Percentiles rank a stretch among this genome's conserved stretches.
Evolutionary conservation across 73 alveolate genomes (phyloP).

Genomic region (Stentor coeruleus): DNA sequence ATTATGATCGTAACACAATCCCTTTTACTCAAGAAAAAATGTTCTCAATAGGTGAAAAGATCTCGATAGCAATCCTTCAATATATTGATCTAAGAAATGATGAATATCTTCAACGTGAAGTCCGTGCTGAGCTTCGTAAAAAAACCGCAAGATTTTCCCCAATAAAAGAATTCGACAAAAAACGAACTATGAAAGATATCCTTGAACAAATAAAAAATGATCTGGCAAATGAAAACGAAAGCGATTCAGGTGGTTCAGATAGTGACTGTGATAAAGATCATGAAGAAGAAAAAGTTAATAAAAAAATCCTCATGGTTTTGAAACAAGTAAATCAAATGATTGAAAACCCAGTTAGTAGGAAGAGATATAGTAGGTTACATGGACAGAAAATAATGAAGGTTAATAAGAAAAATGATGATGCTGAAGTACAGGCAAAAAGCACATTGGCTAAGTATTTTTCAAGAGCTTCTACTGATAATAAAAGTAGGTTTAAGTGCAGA

Average conservation of each 20-base stretch:
- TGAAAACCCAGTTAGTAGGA: not conserved
- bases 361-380: not conserved
- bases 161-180: not conserved
- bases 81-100: not conserved
- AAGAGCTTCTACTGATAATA: not conserved
- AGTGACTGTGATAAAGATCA: not conserved
- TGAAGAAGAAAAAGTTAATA: not conserved
- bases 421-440: not conserved
- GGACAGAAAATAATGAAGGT: not conserved
- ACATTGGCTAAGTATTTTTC: constrained; percentile 20
- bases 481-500: not conserved
- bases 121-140: not conserved
- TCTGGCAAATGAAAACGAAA: constrained; percentile 10
- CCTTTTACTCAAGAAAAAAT: constrained; percentile 27
- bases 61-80: constrained; percentile 4
- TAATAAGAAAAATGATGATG: not conserved
- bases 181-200: constrained; percentile 12
- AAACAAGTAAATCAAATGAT: not conserved
- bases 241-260: not conserved
- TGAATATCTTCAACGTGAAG: not conserved
- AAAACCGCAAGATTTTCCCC: not conserved
- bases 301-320: not conserved
- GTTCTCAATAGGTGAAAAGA: constrained; percentile 15
- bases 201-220: not conserved
- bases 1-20: constrained; percentile 22